A percentile compares a stretch with the other conserved stretches of the same genome.
These are phyloP conservation scores for Tetragonia tetragonoides DNA, from an alignment of 148 eudicot species.

Conservation along the genomic window DNA sequence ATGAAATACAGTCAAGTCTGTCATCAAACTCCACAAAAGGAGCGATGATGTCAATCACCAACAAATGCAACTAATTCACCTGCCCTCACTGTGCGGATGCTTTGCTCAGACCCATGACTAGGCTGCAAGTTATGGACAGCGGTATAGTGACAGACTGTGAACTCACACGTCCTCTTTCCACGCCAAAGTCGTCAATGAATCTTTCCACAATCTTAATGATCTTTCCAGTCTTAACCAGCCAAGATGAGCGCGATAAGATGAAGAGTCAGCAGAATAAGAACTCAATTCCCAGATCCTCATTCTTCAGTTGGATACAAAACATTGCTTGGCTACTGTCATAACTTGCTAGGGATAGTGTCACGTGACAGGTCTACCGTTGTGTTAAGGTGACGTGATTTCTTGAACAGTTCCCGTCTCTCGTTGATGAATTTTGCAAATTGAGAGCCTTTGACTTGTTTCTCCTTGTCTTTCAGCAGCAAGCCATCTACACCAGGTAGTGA, in stretches of 20 bases:
- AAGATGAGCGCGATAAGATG: not conserved
- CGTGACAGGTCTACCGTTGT: slow-evolving; percentile 30
- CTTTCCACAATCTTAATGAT: not conserved
- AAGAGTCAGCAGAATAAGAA: not conserved
- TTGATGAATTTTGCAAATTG: slow-evolving; percentile 80
- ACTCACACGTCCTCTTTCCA: not conserved
- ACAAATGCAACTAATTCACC: not conserved
- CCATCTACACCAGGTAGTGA: slow-evolving; percentile 33
- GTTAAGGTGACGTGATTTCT: slow-evolving; percentile 36
- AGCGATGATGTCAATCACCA: not conserved
- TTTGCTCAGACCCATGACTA: not conserved
- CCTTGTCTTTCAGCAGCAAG: slow-evolving; percentile 29
- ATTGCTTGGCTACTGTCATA: slow-evolving; percentile 39
- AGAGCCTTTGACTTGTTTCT: slow-evolving; percentile 63
- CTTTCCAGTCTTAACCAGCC: not conserved
- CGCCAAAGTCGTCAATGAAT: not conserved
- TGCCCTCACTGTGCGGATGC: not conserved
- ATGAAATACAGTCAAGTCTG: too few relatives aligned
- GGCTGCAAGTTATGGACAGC: not conserved
- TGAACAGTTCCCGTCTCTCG: slow-evolving; percentile 47
- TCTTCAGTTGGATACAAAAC: not conserved
- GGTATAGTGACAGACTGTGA: not conserved
- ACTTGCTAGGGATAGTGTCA: slow-evolving; percentile 56
- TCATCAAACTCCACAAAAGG: not conserved
- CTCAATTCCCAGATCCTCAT: not conserved